Conservation (phyloP, 768 basidiomycete species). For the Mycena galopus region DNA sequence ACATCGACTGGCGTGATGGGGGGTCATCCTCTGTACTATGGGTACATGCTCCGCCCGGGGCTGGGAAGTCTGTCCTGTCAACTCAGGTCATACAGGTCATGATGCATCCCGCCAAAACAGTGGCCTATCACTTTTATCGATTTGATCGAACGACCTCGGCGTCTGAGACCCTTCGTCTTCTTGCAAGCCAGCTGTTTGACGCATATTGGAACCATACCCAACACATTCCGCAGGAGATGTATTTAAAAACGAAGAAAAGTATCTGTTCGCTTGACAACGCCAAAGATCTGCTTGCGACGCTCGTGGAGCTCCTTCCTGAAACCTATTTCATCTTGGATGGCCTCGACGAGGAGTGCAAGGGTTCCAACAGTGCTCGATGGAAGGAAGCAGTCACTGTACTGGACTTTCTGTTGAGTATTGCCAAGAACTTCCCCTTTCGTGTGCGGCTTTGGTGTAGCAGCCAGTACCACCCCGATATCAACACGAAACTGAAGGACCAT, state of each 20-base stretch:
- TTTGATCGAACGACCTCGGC: constrained; percentile 27
- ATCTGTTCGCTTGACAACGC: constrained; percentile 27
- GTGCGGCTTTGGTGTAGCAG: constrained; percentile 45
- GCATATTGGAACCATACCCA: constrained; percentile 14
- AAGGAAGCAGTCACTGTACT: constrained; percentile 32
- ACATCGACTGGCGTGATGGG: constrained; percentile 20
- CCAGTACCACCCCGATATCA: constrained; percentile 35
- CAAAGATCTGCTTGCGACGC: constrained; percentile 33
- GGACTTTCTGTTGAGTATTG: constrained; percentile 36
- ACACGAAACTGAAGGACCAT: constrained; percentile 25
- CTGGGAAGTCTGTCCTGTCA: constrained; percentile 41
- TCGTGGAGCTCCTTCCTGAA: constrained; percentile 27
- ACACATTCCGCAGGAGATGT: constrained; percentile 19
- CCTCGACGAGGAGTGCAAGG: constrained; percentile 42
- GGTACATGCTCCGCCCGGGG: constrained; percentile 36
- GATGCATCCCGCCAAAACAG: no score
- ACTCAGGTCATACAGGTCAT: constrained; percentile 37
- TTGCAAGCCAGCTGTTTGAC: constrained; percentile 37
- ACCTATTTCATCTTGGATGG: constrained; percentile 45
- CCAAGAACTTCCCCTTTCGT: constrained; percentile 23
- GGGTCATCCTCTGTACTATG: constrained; percentile 32
- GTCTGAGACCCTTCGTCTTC: constrained; percentile 32
- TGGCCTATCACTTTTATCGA: constrained; percentile 40
- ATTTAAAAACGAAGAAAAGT: constrained; percentile 13
- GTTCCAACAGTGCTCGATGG: constrained; percentile 26